Conservation (phyloP, 768 basidiomycete genomes). For the Podaxis carcinomalis region DNA sequence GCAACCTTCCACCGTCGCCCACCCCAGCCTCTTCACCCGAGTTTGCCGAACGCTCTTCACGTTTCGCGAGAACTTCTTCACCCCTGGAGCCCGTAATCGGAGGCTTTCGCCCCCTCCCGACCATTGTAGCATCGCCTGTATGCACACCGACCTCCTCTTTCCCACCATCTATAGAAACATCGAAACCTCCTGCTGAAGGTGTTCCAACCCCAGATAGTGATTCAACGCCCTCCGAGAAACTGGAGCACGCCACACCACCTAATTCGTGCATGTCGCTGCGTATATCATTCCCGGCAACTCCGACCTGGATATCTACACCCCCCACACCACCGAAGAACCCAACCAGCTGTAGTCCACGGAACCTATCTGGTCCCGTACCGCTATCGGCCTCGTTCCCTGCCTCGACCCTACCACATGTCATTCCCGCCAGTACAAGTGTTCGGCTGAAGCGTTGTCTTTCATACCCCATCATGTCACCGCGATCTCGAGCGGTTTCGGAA, state of each 20-base stretch:
- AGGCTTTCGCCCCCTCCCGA: slow-evolving; percentile 46
- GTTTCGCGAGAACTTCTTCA: not conserved
- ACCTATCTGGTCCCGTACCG: slow-evolving; percentile 27
- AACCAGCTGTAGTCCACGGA: slow-evolving; percentile 27
- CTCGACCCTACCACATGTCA: slow-evolving; percentile 29
- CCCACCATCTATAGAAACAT: slow-evolving; percentile 19
- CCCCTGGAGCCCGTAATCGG: slow-evolving; percentile 26
- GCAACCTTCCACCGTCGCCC: not conserved
- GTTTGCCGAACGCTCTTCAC: not conserved
- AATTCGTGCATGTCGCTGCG: slow-evolving; percentile 16
- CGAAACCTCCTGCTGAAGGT: slow-evolving; percentile 13
- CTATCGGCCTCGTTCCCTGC: slow-evolving; percentile 46
- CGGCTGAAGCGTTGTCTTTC: slow-evolving; percentile 36
- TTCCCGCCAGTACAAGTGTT: slow-evolving; percentile 16
- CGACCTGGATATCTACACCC: slow-evolving; percentile 56
- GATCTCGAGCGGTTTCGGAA: slow-evolving; percentile 16
- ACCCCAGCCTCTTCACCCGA: not conserved
- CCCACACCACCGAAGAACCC: slow-evolving; percentile 51
- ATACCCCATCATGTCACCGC: slow-evolving; percentile 31
- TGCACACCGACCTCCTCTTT: slow-evolving; percentile 41
- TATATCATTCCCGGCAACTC: slow-evolving; percentile 26
- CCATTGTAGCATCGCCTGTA: slow-evolving; percentile 58
- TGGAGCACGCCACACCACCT: slow-evolving; percentile 8
- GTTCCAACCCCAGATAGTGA: slow-evolving; percentile 8
- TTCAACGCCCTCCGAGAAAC: slow-evolving; percentile 17